Conservation (phyloP, 2,329 filamentous ascomycete species). For the Endoconidiophora polonica region DNA sequence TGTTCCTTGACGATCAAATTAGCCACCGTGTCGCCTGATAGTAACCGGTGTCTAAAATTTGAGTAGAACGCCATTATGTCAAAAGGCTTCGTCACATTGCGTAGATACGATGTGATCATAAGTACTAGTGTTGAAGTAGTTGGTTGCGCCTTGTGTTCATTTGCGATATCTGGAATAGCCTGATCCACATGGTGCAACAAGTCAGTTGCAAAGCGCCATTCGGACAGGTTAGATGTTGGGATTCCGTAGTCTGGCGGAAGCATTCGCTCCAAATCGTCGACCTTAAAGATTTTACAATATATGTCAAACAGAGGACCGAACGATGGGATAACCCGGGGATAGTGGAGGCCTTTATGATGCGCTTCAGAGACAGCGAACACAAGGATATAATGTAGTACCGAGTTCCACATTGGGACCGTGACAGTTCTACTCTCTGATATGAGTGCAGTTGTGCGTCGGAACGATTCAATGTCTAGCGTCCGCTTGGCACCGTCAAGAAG, state of each 20-base stretch:
- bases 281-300: constrained; percentile 32
- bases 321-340: constrained; percentile 22
- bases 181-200: constrained; percentile 8
- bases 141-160: constrained; percentile 20
- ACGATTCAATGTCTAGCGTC: constrained; percentile 32
- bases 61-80: constrained; percentile 29
- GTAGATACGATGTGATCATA: constrained; percentile 32
- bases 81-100: constrained; percentile 23
- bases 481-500: constrained; percentile 55
- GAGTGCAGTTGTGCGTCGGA: constrained; percentile 19
- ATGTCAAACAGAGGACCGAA: constrained; percentile 32
- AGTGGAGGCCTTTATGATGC: constrained; percentile 16
- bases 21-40: constrained; percentile 22
- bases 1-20: constrained; percentile 23
- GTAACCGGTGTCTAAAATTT: constrained; percentile 28
- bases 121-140: constrained; percentile 25
- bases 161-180: neutral
- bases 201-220: constrained; percentile 11
- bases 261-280: constrained; percentile 27
- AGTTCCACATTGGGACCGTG: constrained; percentile 21
- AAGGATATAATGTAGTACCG: constrained; percentile 32
- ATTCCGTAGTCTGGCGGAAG: constrained; percentile 15
- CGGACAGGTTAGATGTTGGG: constrained; percentile 5
- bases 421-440: constrained; percentile 4
- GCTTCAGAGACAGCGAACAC: constrained; percentile 27